Evolutionary conservation across 2,329 filamentous ascomycete genomes (phyloP), one percentile per base, ranked within the genome.

Genomic region (Colletotrichum truncatum): DNA sequence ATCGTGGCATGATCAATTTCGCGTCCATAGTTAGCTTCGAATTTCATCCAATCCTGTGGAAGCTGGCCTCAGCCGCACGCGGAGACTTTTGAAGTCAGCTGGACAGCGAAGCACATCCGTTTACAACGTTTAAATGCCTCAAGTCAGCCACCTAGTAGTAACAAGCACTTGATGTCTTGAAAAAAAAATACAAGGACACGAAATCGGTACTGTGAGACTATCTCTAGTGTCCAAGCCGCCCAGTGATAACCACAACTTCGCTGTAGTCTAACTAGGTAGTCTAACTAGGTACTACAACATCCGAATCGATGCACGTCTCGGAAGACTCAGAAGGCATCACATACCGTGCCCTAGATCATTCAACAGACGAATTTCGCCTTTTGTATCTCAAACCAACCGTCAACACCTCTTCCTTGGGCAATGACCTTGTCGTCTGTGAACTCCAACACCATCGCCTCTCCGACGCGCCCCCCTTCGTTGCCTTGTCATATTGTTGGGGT

Each of bases 401-500:
- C n/a, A 26, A 25, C 8, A 23, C 16, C 18, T 11, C 26, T 7
- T 14, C 26, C 5, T 6, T 4, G 12, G 1, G 5, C 46, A n/a
- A 18, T 8, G 48, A 26, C 9, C 6, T 36, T 10, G 36, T 54
- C 5, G n/a, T 12, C 14, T 4, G 36, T 48, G 18, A 45, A 30
- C 46, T 61, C 2, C 36, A 10, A 6, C n/a, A 45, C 23, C 25
- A 28, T 18, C 18, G 14, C 5, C 48, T 53, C n/a, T 9, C 26
- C 5, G 11, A 45, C 4, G 28, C 36, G 4, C 48, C 48, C 4
- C 6, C 25, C 2, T 61, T 53, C 48, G 11, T 38, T 6, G 57
- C 57, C 3, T 48, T 54, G 3, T 61, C 57, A 3, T 61, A 61
- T 36, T 52, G 26, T 26, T 61, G 57, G 57, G 46, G 57, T 4